These are phyloP conservation scores for Leishmania mexicana DNA, from an alignment of 208 protist genomes.

Conservation along the genomic window DNA sequence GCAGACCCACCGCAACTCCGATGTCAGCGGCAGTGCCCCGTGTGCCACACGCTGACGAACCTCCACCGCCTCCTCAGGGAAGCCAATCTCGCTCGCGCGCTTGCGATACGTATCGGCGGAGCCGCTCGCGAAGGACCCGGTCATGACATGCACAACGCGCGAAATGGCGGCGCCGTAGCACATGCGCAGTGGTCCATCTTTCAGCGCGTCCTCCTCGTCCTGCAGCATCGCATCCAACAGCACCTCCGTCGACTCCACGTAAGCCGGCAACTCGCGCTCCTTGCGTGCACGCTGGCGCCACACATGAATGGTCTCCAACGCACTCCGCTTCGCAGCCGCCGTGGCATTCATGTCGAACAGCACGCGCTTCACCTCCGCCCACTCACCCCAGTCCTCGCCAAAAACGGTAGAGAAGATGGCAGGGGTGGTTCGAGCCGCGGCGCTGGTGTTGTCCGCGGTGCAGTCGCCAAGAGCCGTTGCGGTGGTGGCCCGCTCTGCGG, in stretches of 20 bases:
- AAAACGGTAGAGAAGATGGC: conserved; percentile 52
- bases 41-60: conserved; percentile 89
- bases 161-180: conserved; percentile 81
- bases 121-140: conserved; percentile 66
- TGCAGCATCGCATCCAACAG: conserved; percentile 57
- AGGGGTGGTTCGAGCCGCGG: neutral
- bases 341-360: conserved; percentile 53
- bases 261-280: conserved; percentile 58
- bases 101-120: conserved; percentile 79
- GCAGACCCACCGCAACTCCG: conserved; percentile 83
- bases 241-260: conserved; percentile 74
- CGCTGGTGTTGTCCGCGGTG: neutral
- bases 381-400: conserved; percentile 66
- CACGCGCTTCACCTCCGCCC: conserved; percentile 55
- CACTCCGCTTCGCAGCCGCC: conserved; percentile 36
- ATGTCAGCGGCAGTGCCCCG: conserved; percentile 59
- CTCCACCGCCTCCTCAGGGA: conserved; percentile 88
- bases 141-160: conserved; percentile 85
- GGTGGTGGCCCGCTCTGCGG: neutral
- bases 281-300: conserved; percentile 69
- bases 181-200: conserved; percentile 20
- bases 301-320: conserved; percentile 44
- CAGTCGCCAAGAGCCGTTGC: neutral
- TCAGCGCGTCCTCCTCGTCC: conserved; percentile 43
- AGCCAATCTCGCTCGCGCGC: conserved; percentile 65